Conservation (phyloP, 2,329 filamentous ascomycete genomes). For the Diplodia sapinea region DNA sequence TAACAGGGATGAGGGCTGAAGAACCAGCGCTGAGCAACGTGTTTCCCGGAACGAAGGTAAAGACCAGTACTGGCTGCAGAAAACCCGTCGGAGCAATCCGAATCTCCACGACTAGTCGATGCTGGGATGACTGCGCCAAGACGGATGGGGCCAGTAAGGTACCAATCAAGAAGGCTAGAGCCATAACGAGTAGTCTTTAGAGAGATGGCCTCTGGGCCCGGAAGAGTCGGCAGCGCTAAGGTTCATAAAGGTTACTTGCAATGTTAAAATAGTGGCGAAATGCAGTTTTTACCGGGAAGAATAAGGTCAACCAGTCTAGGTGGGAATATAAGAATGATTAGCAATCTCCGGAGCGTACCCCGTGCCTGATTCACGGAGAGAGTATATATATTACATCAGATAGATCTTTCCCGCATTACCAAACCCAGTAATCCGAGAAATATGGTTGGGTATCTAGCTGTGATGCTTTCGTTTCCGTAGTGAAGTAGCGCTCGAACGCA, state of each 20-base stretch:
- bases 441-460: background rate
- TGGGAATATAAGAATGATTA: background rate
- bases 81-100: background rate
- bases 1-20: background rate
- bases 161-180: background rate
- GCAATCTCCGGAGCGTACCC: background rate
- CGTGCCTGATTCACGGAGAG: background rate
- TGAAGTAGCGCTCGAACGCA: background rate
- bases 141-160: background rate
- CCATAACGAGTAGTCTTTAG: background rate
- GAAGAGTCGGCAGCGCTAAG: background rate
- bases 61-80: background rate
- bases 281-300: background rate
- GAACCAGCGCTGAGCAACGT: background rate
- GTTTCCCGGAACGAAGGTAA: background rate
- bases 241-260: background rate
- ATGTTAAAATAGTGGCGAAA: background rate
- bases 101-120: background rate
- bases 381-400: too few relatives aligned
- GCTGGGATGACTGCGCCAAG: background rate
- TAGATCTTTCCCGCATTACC: too few relatives aligned
- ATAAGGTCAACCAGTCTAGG: background rate
- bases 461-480: background rate
- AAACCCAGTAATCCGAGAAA: background rate
- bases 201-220: background rate